These are phyloP conservation scores for Eragrostis tef DNA, from an alignment of 202 grass and related monocot genomes.

Conservation along the genomic window DNA sequence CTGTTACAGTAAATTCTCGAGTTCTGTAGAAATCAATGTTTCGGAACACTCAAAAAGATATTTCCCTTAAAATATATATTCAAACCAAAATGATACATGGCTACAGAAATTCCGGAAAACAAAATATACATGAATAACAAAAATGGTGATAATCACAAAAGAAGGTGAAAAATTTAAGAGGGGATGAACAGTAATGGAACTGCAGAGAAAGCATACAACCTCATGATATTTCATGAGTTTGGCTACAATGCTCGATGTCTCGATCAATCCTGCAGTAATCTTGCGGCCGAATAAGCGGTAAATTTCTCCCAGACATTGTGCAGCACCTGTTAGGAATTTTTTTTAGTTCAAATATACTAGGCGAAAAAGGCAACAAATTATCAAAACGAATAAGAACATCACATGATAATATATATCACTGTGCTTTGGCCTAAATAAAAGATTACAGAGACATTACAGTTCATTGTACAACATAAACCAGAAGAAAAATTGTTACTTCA, in stretches of 20 bases:
- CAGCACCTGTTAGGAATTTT: constrained; percentile 64
- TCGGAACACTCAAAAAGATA: not conserved
- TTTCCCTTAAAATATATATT: not conserved
- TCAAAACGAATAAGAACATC: constrained; percentile 9
- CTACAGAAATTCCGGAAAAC: constrained; percentile 20
- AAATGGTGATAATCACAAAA: constrained; percentile 15
- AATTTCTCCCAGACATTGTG: constrained; percentile 87
- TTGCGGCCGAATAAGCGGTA: constrained; percentile 81
- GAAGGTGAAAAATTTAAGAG: constrained; percentile 19
- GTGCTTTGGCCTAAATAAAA: constrained; percentile 26
- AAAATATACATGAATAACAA: constrained; percentile 21
- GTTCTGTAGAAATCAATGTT: not conserved
- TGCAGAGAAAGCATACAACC: constrained; percentile 54
- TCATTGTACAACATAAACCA: constrained; percentile 10
- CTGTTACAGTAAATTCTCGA: not conserved
- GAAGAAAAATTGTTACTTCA: constrained; percentile 23
- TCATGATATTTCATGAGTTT: constrained; percentile 96
- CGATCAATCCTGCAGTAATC: constrained; percentile 87
- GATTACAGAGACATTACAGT: constrained; percentile 24
- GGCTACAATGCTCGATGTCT: constrained; percentile 84
- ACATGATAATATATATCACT: constrained; percentile 27
- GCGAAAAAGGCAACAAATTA: constrained; percentile 14
- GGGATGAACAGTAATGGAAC: constrained; percentile 43
- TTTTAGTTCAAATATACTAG: constrained; percentile 23
- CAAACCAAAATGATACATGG: constrained; percentile 24